These are phyloP conservation scores for Mangifera indica DNA, from an alignment of 345 rosid genomes.

Conservation along the genomic window DNA sequence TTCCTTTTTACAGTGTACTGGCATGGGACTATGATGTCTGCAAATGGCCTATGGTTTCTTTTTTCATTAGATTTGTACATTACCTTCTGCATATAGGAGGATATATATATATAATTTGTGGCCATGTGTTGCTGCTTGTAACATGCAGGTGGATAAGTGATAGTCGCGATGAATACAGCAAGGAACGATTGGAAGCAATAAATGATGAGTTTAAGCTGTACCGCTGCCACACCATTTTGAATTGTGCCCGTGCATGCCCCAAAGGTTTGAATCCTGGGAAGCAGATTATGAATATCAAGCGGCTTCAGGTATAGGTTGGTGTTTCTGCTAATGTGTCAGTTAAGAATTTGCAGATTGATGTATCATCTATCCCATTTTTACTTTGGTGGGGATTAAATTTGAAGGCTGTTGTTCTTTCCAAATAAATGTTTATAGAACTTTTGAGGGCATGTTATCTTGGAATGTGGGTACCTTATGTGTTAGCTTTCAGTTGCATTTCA, in stretches of 20 bases:
- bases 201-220: slow-evolving; percentile 91
- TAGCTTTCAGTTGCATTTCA: not conserved
- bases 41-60: too few species aligned
- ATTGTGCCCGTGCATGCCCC: slow-evolving; percentile 98
- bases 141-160: slow-evolving; percentile 90
- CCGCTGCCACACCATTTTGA: slow-evolving; percentile 93
- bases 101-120: too few species aligned
- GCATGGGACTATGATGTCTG: too few species aligned
- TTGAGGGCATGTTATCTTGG: not conserved
- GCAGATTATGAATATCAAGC: slow-evolving; percentile 81
- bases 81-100: not conserved
- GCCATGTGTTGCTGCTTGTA: slow-evolving; percentile 5
- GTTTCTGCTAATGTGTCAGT: slow-evolving; percentile 18
- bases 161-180: slow-evolving; percentile 89
- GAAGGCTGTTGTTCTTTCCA: slow-evolving; percentile 1
- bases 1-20: too few species aligned
- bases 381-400: slow-evolving; percentile 14
- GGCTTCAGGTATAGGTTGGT: slow-evolving; percentile 45
- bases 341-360: slow-evolving; percentile 17
- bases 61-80: too few species aligned
- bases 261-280: slow-evolving; percentile 97
- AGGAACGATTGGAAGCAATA: slow-evolving; percentile 83
- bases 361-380: slow-evolving; percentile 18
- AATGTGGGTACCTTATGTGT: not conserved
- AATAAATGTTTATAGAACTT: slow-evolving; percentile 1